These are phyloP conservation scores for Ceratobasidium sp. DNA, from an alignment of 1,284 basidiomycete species.

Conservation along the genomic window DNA sequence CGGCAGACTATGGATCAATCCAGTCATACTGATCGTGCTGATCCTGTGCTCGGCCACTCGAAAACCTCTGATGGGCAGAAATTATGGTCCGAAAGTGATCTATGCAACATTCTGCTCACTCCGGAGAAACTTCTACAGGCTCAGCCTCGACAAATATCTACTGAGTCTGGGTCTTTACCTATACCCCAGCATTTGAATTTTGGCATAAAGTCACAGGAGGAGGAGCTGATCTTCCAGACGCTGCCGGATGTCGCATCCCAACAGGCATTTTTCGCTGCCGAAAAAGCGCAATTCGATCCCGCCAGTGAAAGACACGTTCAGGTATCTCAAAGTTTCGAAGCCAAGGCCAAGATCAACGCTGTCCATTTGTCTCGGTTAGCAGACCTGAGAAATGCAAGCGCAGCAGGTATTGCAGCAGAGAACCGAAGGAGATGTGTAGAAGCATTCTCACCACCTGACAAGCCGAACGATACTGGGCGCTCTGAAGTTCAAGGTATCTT, in stretches of 20 bases:
- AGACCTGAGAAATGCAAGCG: constrained; percentile 33
- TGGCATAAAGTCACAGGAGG: constrained; percentile 25
- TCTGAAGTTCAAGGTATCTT: constrained; percentile 36
- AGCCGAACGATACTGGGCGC: constrained; percentile 30
- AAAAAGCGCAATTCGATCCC: constrained; percentile 2
- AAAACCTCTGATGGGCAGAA: constrained; percentile 15
- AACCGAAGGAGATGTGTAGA: constrained; percentile 33
- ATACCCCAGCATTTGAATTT: constrained; percentile 17
- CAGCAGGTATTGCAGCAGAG: constrained; percentile 34
- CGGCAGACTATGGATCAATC: constrained; percentile 4
- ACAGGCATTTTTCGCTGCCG: constrained; percentile 13
- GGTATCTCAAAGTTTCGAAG: background rate
- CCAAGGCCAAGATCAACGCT: constrained; percentile 17
- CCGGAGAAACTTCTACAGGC: constrained; percentile 25
- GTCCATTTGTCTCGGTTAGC: constrained; percentile 26
- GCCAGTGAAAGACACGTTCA: background rate
- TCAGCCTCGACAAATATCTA: background rate
- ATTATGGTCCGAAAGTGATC: constrained; percentile 27
- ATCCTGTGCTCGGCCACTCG: constrained; percentile 27
- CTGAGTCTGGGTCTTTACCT: constrained; percentile 7
- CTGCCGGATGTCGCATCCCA: constrained; percentile 26
- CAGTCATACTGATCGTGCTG: background rate
- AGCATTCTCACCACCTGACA: constrained; percentile 24
- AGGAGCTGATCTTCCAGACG: constrained; percentile 31
- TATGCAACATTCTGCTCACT: constrained; percentile 33